Conservation (phyloP, 2,329 filamentous ascomycete genomes). For the Aplosporella prunicola region DNA sequence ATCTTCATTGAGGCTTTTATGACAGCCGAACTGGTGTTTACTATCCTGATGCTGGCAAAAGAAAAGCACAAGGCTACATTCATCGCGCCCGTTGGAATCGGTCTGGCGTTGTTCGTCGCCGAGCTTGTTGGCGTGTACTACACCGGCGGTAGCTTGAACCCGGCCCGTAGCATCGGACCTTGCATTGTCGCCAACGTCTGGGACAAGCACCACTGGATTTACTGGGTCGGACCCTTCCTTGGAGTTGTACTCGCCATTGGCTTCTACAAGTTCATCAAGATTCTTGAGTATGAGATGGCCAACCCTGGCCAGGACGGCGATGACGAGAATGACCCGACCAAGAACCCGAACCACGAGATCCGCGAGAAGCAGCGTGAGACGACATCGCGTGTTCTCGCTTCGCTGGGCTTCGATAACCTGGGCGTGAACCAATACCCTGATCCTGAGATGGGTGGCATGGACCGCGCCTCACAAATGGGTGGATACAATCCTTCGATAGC, state of each 20-base stretch:
- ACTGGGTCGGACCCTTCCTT: slow-evolving; percentile 39
- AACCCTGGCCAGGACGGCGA: slow-evolving; percentile 33
- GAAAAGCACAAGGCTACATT: slow-evolving; percentile 24
- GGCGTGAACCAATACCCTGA: neutral
- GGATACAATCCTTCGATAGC: no score
- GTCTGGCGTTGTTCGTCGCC: slow-evolving; percentile 18
- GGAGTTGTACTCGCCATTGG: slow-evolving; percentile 28
- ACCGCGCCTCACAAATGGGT: no score
- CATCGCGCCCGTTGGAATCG: slow-evolving; percentile 18
- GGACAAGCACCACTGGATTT: slow-evolving; percentile 37
- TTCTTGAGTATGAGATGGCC: slow-evolving; percentile 33
- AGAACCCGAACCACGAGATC: slow-evolving; percentile 10
- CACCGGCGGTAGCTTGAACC: slow-evolving; percentile 38
- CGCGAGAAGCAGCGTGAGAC: slow-evolving; percentile 11
- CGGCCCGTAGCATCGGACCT: slow-evolving; percentile 38
- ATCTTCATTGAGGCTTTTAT: slow-evolving; percentile 33
- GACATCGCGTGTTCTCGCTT: slow-evolving; percentile 7
- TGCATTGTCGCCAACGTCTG: slow-evolving; percentile 32
- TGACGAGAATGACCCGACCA: slow-evolving; percentile 15
- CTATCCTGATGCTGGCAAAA: slow-evolving; percentile 22
- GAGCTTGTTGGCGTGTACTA: slow-evolving; percentile 26
- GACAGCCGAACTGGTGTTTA: slow-evolving; percentile 31
- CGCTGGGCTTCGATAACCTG: slow-evolving; percentile 1
- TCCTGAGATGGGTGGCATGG: no score
- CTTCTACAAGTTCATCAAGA: slow-evolving; percentile 33